Conservation (phyloP, 1,284 basidiomycete species). For the Sparassis latifolia region DNA sequence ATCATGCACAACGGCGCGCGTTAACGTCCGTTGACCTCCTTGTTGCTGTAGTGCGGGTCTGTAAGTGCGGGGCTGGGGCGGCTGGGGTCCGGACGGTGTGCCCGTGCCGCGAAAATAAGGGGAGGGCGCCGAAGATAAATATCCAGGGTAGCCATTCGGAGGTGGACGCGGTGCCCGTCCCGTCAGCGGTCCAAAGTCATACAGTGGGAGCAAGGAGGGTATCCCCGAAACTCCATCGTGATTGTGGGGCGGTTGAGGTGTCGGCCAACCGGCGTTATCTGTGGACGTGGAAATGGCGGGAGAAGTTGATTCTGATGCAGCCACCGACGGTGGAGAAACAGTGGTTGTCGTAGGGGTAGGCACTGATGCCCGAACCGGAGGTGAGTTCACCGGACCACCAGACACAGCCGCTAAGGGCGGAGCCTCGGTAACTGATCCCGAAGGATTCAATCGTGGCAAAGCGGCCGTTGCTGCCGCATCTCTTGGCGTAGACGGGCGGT, state of each 20-base stretch:
- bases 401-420: background rate
- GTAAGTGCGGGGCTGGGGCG: constrained; percentile 1
- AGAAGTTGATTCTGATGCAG: background rate
- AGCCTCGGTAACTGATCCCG: background rate
- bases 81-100: background rate
- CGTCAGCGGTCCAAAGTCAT: constrained; percentile 23
- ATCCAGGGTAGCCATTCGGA: too few relatives aligned
- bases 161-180: too few relatives aligned
- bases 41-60: constrained; percentile 5
- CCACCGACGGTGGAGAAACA: background rate
- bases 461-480: constrained; percentile 33
- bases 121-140: too few relatives aligned
- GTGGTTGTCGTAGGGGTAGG: background rate
- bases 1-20: background rate
- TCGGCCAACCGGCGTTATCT: background rate
- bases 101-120: too few relatives aligned
- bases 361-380: background rate
- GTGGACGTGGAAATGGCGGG: background rate
- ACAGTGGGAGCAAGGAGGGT: constrained; percentile 40
- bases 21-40: background rate
- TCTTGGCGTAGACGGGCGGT: constrained; percentile 18
- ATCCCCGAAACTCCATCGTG: constrained; percentile 20
- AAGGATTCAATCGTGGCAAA: constrained; percentile 23
- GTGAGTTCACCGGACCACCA: background rate
- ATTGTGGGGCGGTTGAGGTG: background rate